phyloP scores from a whole-genome alignment of 192 early-diverging fungal species.

The Geranomyces variabilis region DNA sequence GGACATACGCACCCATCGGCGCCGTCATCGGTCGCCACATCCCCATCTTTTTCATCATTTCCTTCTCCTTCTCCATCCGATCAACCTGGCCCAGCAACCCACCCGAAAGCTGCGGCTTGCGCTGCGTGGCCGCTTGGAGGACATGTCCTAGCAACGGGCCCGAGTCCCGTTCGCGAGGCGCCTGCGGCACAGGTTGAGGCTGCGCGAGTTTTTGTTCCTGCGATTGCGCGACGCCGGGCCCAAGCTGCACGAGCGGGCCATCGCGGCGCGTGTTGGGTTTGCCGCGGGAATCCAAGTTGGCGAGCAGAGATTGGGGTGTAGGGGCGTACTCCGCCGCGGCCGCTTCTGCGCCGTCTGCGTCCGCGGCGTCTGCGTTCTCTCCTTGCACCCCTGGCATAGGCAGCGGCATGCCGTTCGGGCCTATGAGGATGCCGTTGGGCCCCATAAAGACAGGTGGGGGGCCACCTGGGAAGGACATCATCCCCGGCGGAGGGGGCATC shows the following conservation, averaged over 20 bases:
- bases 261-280: constrained; percentile 10
- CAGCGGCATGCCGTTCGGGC: constrained; percentile 32
- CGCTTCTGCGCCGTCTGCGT: background rate
- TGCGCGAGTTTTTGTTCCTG: constrained; percentile 27
- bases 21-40: constrained; percentile 19
- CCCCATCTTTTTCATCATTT: constrained; percentile 47
- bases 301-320: constrained; percentile 28
- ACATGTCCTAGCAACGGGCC: constrained; percentile 49
- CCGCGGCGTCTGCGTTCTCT: background rate
- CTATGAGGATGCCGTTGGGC: constrained; percentile 31
- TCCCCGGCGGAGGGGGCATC: constrained; percentile 21
- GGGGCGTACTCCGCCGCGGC: constrained; percentile 13
- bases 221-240: constrained; percentile 13
- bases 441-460: constrained; percentile 29
- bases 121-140: constrained; percentile 12
- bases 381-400: constrained; percentile 12
- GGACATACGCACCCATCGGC: constrained; percentile 18
- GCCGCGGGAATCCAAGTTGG: constrained; percentile 17
- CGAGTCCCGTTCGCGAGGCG: background rate
- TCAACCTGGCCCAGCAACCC: constrained; percentile 49
- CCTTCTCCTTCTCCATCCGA: constrained; percentile 46
- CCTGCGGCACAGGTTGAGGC: background rate
- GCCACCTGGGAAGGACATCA: constrained; percentile 3
- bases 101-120: constrained; percentile 40
- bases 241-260: constrained; percentile 31